Base-by-base conservation (phyloP, 1,139 yeast species). In the Yamadazyma dendronema region DNA sequence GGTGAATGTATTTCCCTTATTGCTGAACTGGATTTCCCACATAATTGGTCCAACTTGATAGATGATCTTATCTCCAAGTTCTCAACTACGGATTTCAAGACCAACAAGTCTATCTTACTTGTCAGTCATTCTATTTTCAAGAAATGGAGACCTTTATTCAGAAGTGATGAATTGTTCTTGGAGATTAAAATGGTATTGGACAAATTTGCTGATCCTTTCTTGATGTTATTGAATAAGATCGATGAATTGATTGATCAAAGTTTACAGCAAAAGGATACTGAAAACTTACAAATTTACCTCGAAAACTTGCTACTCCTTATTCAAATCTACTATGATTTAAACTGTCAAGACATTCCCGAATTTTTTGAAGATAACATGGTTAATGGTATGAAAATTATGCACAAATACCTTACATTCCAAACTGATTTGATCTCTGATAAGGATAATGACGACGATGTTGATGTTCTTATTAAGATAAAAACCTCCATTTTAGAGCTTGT, bases 261-360 rank as follows among this genome's bases (percentile, higher is more conserved):
- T 41, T 39, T 53, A n/a, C 46, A 50, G 4, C 54, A 61, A 33
- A 69, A 73, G 45, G 53, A 55, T 37, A 67, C 66, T 33, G 77
- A 77, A 0, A 66, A 77, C 34, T 62, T 81, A 42, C 60, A 56
- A 32, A 61, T 81, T 4, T 72, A 84, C 37, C 76, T 89, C 48
- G 94, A 86, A 32, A 86, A 86, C 42, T 62, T 90, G 50, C 66
- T 84, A 35, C 62, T 89, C 23, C 67, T 90, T 43, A 66, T 84
- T 28, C 92, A 90, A 57, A 77, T 94, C 31, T 94, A 86, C 59
- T 88, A 81, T 55, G 99, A 94, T 59, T 79, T 94, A 53, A 94
- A 92, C 60, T 90, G 97, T 62, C 98, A 94, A 63, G 98, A 94
- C 63, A 83, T 94, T 38, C 98, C 99, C 2, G 98, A 90, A 60